Evolutionary conservation across 2,329 filamentous ascomycete genomes (phyloP).

Genomic region (Apiospora phragmitis): DNA sequence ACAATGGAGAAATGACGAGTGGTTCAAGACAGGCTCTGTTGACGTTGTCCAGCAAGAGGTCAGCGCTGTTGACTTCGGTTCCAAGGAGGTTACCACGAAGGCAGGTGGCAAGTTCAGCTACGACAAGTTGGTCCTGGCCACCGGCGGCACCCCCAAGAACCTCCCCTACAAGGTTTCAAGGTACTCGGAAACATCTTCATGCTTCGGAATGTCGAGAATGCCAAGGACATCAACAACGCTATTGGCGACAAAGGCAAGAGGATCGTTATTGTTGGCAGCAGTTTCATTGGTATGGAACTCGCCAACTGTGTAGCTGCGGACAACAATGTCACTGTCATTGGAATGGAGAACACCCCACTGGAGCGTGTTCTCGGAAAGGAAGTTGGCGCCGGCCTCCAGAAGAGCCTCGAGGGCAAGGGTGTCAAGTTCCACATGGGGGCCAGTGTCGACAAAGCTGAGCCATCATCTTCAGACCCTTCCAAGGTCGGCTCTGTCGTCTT

Average conservation of each 20-base stretch:
- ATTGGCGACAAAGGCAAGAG: constrained; percentile 87
- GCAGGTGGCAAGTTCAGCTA: constrained; percentile 72
- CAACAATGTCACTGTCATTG: constrained; percentile 83
- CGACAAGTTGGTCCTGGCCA: constrained; percentile 86
- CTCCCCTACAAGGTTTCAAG: constrained; percentile 86
- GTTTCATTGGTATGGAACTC: constrained; percentile 98
- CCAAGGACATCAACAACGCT: constrained; percentile 73
- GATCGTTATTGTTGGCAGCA: constrained; percentile 86
- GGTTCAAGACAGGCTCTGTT: constrained; percentile 67
- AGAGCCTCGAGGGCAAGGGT: constrained; percentile 78
- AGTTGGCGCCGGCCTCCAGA: constrained; percentile 80
- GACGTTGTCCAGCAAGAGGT: constrained; percentile 65
- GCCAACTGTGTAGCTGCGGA: constrained; percentile 78
- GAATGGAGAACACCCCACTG: constrained; percentile 83
- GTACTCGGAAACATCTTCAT: constrained; percentile 85
- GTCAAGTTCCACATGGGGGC: constrained; percentile 86
- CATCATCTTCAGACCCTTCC: constrained; percentile 65
- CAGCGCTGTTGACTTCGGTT: constrained; percentile 72
- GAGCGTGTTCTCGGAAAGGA: constrained; percentile 82
- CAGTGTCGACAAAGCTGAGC: constrained; percentile 78
- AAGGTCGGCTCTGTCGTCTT: constrained; percentile 80
- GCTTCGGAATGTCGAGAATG: constrained; percentile 75
- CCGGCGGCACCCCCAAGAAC: constrained; percentile 74
- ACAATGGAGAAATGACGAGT: constrained; percentile 73
- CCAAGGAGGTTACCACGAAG: constrained; percentile 73